phyloP scores from a whole-genome alignment of 1,139 yeast species.

The Pichia sp. region DNA sequence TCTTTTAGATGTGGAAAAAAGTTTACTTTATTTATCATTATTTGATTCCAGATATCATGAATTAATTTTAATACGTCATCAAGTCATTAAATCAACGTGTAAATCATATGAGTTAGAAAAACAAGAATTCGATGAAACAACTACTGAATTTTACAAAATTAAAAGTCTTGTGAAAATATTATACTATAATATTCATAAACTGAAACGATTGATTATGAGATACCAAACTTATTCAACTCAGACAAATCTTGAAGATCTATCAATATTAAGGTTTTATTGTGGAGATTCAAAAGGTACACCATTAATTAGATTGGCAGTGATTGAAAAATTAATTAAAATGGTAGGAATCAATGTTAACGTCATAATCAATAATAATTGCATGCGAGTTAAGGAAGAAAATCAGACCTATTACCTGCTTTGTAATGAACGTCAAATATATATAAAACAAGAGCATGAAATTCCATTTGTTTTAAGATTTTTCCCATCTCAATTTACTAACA shows the following conservation, averaged over 20 bases:
- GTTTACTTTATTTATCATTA: conserved; percentile 13
- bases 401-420: background rate
- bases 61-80: conserved; percentile 8
- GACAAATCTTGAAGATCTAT: conserved; percentile 15
- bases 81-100: conserved; percentile 2
- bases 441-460: conserved; percentile 5
- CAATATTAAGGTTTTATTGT: conserved; percentile 18
- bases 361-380: conserved; percentile 8
- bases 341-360: conserved; percentile 1
- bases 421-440: conserved; percentile 5
- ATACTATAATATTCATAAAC: too few relatives aligned
- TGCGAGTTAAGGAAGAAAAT: conserved; percentile 1
- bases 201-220: background rate
- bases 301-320: conserved; percentile 11
- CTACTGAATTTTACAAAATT: too few relatives aligned
- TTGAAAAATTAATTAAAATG: conserved; percentile 10
- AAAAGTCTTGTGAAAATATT: too few relatives aligned
- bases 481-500: too few relatives aligned
- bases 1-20: too few relatives aligned
- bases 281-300: conserved; percentile 17
- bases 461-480: conserved; percentile 4
- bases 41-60: conserved; percentile 20
- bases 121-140: too few relatives aligned
- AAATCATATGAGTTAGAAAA: background rate
- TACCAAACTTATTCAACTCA: background rate